phyloP scores from a whole-genome alignment of 345 rosid species.

The Gossypium herbaceum region DNA sequence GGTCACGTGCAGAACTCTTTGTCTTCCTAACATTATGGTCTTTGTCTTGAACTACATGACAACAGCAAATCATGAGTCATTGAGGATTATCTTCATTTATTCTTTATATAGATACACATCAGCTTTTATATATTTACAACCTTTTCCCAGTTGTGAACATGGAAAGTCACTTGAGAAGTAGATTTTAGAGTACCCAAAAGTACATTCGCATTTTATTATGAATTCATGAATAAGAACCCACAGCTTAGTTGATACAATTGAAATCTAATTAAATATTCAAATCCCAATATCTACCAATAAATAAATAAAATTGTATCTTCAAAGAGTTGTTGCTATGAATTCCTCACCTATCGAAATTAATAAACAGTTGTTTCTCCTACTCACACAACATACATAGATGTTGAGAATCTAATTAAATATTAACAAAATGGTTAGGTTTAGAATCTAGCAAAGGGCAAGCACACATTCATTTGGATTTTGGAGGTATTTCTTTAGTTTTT shows the following conservation, averaged over 20 bases:
- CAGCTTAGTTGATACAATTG: too few species aligned
- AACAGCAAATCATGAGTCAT: slow-evolving; percentile 5
- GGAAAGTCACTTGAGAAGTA: neutral
- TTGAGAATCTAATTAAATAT: slow-evolving; percentile 4
- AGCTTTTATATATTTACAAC: neutral
- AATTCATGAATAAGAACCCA: neutral
- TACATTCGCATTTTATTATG: neutral
- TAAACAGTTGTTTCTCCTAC: neutral
- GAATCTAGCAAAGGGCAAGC: neutral
- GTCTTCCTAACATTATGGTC: neutral
- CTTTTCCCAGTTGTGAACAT: neutral
- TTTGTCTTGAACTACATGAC: neutral
- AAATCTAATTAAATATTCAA: too few species aligned
- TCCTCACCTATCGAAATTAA: neutral
- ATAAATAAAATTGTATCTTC: neutral
- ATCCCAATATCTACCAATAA: too few species aligned
- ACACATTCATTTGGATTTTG: neutral
- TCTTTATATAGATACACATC: too few species aligned
- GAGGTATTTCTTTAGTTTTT: too few species aligned
- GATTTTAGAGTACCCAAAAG: neutral
- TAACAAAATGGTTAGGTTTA: neutral
- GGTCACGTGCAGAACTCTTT: slow-evolving; percentile 7
- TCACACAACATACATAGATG: neutral
- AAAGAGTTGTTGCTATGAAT: neutral
- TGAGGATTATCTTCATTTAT: neutral